A percentile compares a stretch with the other conserved stretches of the same genome.
Conservation (phyloP, 306 rosid genomes). For the Gillenia trifoliata region DNA sequence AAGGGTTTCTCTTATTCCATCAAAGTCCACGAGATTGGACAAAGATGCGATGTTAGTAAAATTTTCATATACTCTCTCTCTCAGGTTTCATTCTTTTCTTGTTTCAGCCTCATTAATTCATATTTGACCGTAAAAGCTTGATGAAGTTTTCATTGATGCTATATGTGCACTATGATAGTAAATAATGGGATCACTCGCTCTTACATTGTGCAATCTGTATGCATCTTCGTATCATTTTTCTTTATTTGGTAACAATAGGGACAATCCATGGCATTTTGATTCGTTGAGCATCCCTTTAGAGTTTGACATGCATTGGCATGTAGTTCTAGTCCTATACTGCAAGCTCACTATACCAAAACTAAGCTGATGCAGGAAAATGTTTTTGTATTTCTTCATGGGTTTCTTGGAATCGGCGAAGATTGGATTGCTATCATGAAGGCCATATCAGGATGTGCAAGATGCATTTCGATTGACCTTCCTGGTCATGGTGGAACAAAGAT, state of each 20-base stretch:
- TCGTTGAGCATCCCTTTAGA: not conserved
- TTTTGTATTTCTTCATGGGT: constrained; percentile 84
- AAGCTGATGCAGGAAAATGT: constrained; percentile 62
- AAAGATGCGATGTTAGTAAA: constrained; percentile 51
- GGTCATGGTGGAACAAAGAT: constrained; percentile 74
- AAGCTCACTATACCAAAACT: constrained; percentile 30
- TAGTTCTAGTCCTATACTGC: constrained; percentile 8
- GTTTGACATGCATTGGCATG: constrained; percentile 1
- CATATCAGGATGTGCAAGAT: constrained; percentile 67
- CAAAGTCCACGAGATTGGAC: constrained; percentile 72
- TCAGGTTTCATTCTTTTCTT: not conserved
- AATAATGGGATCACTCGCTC: too few relatives aligned
- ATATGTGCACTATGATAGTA: too few relatives aligned
- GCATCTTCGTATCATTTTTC: too few relatives aligned
- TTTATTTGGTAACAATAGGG: too few relatives aligned
- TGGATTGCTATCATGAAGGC: constrained; percentile 84
- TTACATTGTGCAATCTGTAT: too few relatives aligned
- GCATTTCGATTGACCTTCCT: constrained; percentile 90
- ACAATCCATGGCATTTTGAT: too few relatives aligned
- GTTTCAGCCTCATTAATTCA: too few relatives aligned
- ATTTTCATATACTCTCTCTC: constrained; percentile 1
- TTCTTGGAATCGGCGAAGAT: constrained; percentile 90
- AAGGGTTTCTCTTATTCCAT: constrained; percentile 45
- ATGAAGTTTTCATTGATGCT: too few relatives aligned
- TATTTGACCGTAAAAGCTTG: too few relatives aligned